phyloP scores from a whole-genome alignment of 768 basidiomycete species.

The Trametes meyenii region DNA sequence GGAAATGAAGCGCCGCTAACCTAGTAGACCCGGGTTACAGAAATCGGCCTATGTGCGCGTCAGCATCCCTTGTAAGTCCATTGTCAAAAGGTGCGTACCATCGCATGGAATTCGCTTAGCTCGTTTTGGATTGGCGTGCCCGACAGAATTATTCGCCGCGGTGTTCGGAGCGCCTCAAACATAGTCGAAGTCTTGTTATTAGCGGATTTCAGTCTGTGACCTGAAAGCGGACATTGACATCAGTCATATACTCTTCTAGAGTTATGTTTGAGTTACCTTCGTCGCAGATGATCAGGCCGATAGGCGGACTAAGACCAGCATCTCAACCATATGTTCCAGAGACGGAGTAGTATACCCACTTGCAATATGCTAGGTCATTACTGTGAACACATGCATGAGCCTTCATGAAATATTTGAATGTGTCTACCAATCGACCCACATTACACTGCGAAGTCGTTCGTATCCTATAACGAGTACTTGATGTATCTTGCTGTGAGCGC shows the following conservation, averaged over 20 bases:
- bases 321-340: not conserved
- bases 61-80: not conserved
- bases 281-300: conserved; percentile 93
- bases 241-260: not conserved
- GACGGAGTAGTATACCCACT: conserved; percentile 43
- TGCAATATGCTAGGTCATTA: conserved; percentile 61
- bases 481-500: conserved; percentile 59
- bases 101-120: conserved; percentile 91
- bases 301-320: conserved; percentile 64
- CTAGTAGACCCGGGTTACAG: conserved; percentile 90
- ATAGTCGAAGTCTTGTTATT: conserved; percentile 88
- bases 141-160: conserved; percentile 83
- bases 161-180: conserved; percentile 78
- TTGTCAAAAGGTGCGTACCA: conserved; percentile 62
- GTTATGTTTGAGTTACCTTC: conserved; percentile 59
- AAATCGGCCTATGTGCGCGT: conserved; percentile 70
- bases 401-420: not conserved
- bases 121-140: conserved; percentile 99
- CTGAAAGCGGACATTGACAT: conserved; percentile 38
- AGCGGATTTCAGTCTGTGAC: conserved; percentile 90
- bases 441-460: conserved; percentile 81
- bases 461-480: conserved; percentile 95
- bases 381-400: conserved; percentile 35
- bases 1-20: conserved; percentile 39
- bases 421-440: conserved; percentile 53